A percentile compares a stretch with the other conserved stretches of the same genome.
These are phyloP conservation scores for Trametes pubescens DNA, from an alignment of 1,284 basidiomycete genomes.

Conservation along the genomic window DNA sequence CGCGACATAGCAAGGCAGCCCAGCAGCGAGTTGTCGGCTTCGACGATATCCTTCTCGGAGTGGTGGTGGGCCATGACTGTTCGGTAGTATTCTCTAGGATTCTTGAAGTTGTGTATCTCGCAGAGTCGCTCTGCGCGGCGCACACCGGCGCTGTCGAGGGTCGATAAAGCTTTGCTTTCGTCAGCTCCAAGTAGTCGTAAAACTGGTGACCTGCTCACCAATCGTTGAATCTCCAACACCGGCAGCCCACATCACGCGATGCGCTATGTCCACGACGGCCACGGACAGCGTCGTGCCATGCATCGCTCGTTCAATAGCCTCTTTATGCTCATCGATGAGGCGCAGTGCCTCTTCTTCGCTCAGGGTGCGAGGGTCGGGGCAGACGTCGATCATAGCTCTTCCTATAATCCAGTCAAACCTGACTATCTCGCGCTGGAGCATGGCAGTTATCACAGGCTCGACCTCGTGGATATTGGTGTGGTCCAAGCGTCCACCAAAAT, in stretches of 20 bases:
- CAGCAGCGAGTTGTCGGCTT: constrained; percentile 5
- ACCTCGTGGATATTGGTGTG: background rate
- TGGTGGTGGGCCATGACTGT: constrained; percentile 1
- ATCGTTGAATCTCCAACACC: constrained; percentile 20
- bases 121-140: constrained; percentile 11
- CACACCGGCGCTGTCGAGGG: background rate
- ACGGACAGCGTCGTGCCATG: constrained; percentile 7
- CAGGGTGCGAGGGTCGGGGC: constrained; percentile 8
- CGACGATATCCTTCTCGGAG: constrained; percentile 6
- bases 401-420: constrained; percentile 10
- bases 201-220: background rate
- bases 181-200: background rate
- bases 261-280: constrained; percentile 11
- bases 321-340: constrained; percentile 1
- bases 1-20: constrained; percentile 14
- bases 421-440: constrained; percentile 9
- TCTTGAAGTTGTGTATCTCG: constrained; percentile 7
- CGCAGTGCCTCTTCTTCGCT: constrained; percentile 6
- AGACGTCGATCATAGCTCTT: background rate
- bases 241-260: constrained; percentile 12
- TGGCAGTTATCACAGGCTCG: background rate
- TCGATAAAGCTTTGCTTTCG: constrained; percentile 4
- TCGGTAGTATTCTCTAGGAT: constrained; percentile 15
- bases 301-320: constrained; percentile 2
- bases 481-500: background rate